A percentile compares a stretch with the other conserved stretches of the same genome.
Evolutionary conservation across 2,329 filamentous ascomycete species (phyloP).

Genomic region (Paraphoma chrysanthemicola): DNA sequence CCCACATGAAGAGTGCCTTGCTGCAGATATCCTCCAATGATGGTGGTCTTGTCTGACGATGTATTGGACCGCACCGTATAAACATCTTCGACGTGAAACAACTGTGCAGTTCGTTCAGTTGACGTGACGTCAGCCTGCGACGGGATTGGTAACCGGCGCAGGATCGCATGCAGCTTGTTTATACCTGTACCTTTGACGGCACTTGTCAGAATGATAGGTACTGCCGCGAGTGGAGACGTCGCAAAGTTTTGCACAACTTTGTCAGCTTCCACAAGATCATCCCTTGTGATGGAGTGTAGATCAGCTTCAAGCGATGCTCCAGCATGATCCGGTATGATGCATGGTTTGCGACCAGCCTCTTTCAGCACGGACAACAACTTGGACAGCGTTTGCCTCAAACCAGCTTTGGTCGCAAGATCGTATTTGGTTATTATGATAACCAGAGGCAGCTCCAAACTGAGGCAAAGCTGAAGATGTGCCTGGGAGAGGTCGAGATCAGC

Average conservation of each 20-base stretch:
- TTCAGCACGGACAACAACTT: slow-evolving; percentile 82
- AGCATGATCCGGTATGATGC: slow-evolving; percentile 62
- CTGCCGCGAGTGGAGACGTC: slow-evolving; percentile 57
- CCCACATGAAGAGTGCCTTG: slow-evolving; percentile 80
- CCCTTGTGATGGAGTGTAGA: slow-evolving; percentile 62
- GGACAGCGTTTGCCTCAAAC: slow-evolving; percentile 72
- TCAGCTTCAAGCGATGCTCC: slow-evolving; percentile 42
- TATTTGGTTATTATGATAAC: slow-evolving; percentile 89
- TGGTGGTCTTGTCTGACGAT: slow-evolving; percentile 49
- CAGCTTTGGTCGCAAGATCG: slow-evolving; percentile 78
- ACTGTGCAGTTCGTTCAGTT: slow-evolving; percentile 57
- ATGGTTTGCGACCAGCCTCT: slow-evolving; percentile 73
- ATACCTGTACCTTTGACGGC: slow-evolving; percentile 85
- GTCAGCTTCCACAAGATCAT: slow-evolving; percentile 66
- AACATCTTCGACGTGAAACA: slow-evolving; percentile 92
- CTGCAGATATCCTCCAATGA: slow-evolving; percentile 85
- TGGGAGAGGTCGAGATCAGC: slow-evolving; percentile 74
- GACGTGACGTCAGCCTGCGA: slow-evolving; percentile 47
- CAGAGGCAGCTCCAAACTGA: slow-evolving; percentile 79
- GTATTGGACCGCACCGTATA: slow-evolving; percentile 67
- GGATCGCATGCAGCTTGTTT: slow-evolving; percentile 78
- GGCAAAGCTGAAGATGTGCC: slow-evolving; percentile 83
- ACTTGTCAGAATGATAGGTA: slow-evolving; percentile 89
- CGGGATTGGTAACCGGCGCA: slow-evolving; percentile 74
- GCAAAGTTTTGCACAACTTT: slow-evolving; percentile 61